phyloP scores from a whole-genome alignment of 2,329 filamentous ascomycete genomes.

The Hypoxylon sp. region DNA sequence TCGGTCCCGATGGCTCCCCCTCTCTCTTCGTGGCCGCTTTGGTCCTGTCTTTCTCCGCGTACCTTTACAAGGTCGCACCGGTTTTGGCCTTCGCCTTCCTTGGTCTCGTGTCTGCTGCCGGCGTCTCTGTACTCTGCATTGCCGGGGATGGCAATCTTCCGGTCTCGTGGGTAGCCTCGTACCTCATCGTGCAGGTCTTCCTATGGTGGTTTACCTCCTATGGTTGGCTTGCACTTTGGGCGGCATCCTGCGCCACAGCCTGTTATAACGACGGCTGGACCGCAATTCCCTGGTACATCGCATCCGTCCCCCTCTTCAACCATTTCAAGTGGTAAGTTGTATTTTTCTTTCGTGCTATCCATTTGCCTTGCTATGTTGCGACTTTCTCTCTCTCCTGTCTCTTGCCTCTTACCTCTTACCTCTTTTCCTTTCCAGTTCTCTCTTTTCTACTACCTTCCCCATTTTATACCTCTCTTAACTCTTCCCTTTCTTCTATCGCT shows the following conservation, averaged over 20 bases:
- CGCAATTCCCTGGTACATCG: background rate
- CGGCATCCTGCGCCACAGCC: background rate
- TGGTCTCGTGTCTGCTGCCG: background rate
- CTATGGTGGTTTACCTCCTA: slow-evolving; percentile 13
- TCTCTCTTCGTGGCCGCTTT: background rate
- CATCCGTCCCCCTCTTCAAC: background rate
- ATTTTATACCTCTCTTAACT: no score
- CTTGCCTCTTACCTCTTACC: no score
- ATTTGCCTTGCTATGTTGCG: background rate
- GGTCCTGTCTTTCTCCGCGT: background rate
- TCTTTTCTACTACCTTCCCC: no score
- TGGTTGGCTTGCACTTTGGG: slow-evolving; percentile 29
- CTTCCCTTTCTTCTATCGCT: background rate
- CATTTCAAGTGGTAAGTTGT: slow-evolving; percentile 12
- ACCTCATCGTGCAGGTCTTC: slow-evolving; percentile 17
- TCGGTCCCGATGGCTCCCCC: background rate
- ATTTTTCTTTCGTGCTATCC: background rate
- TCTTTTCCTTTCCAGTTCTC: background rate
- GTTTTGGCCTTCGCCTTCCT: slow-evolving; percentile 10
- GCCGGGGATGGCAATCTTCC: slow-evolving; percentile 6
- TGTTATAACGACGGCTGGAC: slow-evolving; percentile 8
- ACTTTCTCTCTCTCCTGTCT: background rate
- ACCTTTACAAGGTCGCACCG: slow-evolving; percentile 9
- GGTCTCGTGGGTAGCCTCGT: slow-evolving; percentile 5
- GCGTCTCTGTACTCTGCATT: background rate